Conservation (phyloP, 2,329 filamentous ascomycete species). For the Colletotrichum spaethianum region DNA sequence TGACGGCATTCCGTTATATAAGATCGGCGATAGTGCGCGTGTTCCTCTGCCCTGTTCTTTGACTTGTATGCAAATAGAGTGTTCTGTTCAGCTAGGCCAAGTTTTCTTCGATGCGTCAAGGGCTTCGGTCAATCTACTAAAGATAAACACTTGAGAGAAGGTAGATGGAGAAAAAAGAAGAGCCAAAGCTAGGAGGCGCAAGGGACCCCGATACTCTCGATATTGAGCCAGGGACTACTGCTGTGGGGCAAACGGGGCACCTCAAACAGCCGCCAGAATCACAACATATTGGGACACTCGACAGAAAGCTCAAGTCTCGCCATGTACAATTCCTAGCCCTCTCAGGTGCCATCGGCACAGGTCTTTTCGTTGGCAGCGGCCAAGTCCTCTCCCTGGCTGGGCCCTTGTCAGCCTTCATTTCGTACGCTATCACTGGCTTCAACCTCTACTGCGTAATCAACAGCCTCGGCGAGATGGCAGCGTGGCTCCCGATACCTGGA, state of each 20-base stretch:
- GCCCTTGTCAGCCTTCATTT: conserved; percentile 57
- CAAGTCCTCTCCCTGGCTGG: conserved; percentile 59
- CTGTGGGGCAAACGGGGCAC: background rate
- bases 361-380: conserved; percentile 60
- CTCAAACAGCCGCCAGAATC: conserved; percentile 43
- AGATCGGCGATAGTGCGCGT: background rate
- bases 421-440: conserved; percentile 60
- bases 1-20: background rate
- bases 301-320: conserved; percentile 56
- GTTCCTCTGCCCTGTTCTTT: background rate
- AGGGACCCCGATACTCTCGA: background rate
- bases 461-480: conserved; percentile 71
- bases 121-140: accelerated
- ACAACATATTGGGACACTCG: conserved; percentile 52
- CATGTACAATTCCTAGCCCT: conserved; percentile 60
- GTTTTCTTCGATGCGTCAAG: no score
- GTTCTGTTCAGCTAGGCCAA: background rate
- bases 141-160: no score
- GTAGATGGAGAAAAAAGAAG: background rate
- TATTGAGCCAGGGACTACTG: conserved; percentile 3
- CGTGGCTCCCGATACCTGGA: conserved; percentile 72
- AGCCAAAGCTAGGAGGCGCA: background rate
- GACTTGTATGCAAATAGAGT: background rate
- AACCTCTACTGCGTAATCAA: conserved; percentile 64
- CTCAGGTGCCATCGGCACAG: conserved; percentile 59